Conservation (phyloP, 345 rosid species). For the Nephelium lappaceum region DNA sequence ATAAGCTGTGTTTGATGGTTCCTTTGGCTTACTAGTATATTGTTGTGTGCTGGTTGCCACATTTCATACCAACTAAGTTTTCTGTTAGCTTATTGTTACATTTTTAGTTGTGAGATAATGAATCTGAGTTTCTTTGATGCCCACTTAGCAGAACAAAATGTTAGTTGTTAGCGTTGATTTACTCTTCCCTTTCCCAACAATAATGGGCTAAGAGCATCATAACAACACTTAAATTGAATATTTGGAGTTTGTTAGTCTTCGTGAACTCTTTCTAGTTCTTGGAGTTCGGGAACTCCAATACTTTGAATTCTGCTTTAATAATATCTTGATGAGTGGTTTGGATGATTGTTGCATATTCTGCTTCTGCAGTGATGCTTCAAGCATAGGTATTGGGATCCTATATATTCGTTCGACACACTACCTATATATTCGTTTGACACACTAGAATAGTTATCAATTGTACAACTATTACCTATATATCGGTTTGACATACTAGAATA, state of each 20-base stretch:
- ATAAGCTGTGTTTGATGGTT: no score
- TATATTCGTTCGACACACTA: background rate
- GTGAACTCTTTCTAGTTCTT: conserved; percentile 39
- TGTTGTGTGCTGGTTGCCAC: background rate
- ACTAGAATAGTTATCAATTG: no score
- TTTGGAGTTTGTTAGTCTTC: conserved; percentile 51
- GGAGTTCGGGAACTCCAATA: conserved; percentile 56
- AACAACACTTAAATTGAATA: conserved; percentile 39
- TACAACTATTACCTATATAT: no score
- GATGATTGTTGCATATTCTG: no score
- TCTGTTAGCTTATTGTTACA: background rate
- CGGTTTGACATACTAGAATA: no score
- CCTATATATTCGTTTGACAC: no score
- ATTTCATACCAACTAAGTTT: background rate
- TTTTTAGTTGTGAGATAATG: background rate
- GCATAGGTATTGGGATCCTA: no score
- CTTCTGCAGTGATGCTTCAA: background rate
- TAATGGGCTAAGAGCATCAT: conserved; percentile 22
- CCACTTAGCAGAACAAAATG: background rate
- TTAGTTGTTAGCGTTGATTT: conserved; percentile 17
- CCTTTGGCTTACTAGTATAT: no score
- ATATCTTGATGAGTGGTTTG: background rate
- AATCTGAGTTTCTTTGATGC: background rate
- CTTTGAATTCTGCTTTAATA: background rate
- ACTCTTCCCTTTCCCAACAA: conserved; percentile 22